Evolutionary conservation across 208 protist genomes (phyloP).

Genomic region (Phytomonas francai): DNA sequence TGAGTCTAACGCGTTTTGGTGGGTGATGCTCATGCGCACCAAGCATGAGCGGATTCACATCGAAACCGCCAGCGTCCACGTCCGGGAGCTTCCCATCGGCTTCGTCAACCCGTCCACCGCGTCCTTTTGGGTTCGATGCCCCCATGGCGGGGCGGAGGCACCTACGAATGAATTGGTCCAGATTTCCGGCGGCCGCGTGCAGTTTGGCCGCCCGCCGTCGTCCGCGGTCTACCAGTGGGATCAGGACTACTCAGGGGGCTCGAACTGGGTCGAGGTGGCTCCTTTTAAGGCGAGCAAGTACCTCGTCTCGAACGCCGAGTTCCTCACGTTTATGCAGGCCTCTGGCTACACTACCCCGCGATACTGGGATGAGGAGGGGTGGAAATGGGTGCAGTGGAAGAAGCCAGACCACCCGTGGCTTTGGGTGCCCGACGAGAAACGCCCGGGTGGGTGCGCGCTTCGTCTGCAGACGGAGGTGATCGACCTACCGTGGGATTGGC

Average conservation of each 20-base stretch:
- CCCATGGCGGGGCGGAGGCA: constrained; percentile 29
- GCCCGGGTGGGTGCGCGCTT: constrained; percentile 73
- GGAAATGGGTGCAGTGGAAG: constrained; percentile 91
- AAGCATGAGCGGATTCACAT: constrained; percentile 97
- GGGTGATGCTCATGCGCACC: constrained; percentile 92
- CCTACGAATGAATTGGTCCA: constrained; percentile 75
- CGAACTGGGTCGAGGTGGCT: constrained; percentile 64
- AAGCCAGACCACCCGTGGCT: constrained; percentile 90
- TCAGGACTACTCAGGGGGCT: constrained; percentile 90
- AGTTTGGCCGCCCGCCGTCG: constrained; percentile 61
- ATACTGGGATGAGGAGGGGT: constrained; percentile 96
- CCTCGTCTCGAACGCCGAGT: constrained; percentile 94
- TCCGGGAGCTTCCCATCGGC: constrained; percentile 90
- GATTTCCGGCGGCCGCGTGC: constrained; percentile 61
- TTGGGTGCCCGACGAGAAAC: constrained; percentile 81
- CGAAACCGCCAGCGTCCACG: constrained; percentile 94
- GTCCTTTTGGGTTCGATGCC: constrained; percentile 71
- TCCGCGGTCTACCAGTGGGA: constrained; percentile 94
- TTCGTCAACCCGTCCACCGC: constrained; percentile 53
- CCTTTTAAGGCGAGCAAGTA: constrained; percentile 92
- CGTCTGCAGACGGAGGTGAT: constrained; percentile 89
- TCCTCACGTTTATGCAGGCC: constrained; percentile 88
- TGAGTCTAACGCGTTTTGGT: constrained; percentile 80
- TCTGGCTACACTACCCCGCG: constrained; percentile 85
- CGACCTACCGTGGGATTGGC: constrained; percentile 93